phyloP scores from a whole-genome alignment of 2,329 filamentous ascomycete genomes.

The Cladophialophora exuberans region DNA sequence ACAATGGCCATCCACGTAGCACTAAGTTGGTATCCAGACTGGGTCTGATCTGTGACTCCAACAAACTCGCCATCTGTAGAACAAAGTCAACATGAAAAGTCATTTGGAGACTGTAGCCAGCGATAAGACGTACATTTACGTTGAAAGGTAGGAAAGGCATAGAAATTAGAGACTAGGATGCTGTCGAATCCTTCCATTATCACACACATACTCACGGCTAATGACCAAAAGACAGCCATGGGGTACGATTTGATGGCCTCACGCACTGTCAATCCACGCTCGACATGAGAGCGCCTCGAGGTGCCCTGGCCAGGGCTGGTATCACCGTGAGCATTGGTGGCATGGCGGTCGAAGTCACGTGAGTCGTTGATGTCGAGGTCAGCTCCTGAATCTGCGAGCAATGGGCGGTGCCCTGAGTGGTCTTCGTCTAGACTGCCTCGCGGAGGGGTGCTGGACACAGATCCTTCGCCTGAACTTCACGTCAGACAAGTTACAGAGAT shows the following conservation, averaged over 20 bases:
- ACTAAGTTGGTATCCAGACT: slow-evolving; percentile 38
- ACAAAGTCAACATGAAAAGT: not conserved
- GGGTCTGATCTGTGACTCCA: slow-evolving; percentile 25
- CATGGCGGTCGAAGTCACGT: slow-evolving; percentile 4
- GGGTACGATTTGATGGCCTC: slow-evolving; percentile 33
- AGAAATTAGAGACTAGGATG: slow-evolving; percentile 32
- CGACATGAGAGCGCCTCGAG: slow-evolving; percentile 10
- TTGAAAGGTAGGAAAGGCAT: slow-evolving; percentile 41
- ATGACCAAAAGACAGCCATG: slow-evolving; percentile 40
- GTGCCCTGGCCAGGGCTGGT: slow-evolving; percentile 1
- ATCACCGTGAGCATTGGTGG: not conserved
- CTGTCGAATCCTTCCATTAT: slow-evolving; percentile 52
- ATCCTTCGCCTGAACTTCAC: slow-evolving; percentile 6
- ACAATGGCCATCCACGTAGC: slow-evolving; percentile 25
- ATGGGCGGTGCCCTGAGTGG: slow-evolving; percentile 11
- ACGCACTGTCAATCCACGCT: slow-evolving; percentile 27
- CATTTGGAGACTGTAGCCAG: not conserved
- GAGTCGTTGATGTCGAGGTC: not conserved
- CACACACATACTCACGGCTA: slow-evolving; percentile 50
- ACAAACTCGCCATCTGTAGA: slow-evolving; percentile 24
- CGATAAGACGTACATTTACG: slow-evolving; percentile 32
- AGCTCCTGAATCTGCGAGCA: slow-evolving; percentile 8
- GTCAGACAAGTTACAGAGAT: not conserved
- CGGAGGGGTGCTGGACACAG: slow-evolving; percentile 5
- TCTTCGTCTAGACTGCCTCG: slow-evolving; percentile 14